Conservation (phyloP, 2,329 filamentous ascomycete genomes). For the Paraconiothyrium sp. region DNA sequence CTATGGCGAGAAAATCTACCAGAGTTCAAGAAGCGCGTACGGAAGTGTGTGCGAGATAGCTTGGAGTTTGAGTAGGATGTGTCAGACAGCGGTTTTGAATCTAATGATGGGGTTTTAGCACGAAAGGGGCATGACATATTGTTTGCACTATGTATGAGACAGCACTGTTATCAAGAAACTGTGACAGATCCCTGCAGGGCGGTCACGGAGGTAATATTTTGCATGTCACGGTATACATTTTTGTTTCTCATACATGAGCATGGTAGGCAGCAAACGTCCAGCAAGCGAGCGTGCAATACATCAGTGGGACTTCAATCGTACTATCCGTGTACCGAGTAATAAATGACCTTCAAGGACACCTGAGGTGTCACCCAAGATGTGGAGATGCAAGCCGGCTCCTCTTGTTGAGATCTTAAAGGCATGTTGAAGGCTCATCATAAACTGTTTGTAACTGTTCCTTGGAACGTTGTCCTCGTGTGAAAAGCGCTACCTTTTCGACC, state of each 20-base stretch:
- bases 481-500: too few species aligned
- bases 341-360: background rate
- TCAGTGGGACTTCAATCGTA: background rate
- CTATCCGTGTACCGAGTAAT: background rate
- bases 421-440: too few species aligned
- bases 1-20: conserved; percentile 88
- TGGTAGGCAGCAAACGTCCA: conserved; percentile 1
- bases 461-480: too few species aligned
- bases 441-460: too few species aligned
- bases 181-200: too few species aligned
- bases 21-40: conserved; percentile 88
- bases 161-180: too few species aligned
- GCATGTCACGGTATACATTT: background rate
- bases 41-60: conserved; percentile 75
- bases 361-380: too few species aligned
- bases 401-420: too few species aligned
- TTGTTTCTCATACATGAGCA: background rate
- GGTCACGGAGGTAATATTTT: too few species aligned
- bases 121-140: too few species aligned
- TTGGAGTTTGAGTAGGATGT: conserved; percentile 44
- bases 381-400: too few species aligned
- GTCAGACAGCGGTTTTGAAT: background rate
- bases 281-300: conserved; percentile 8
- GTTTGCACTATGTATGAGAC: background rate
- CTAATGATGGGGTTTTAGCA: background rate